Evolutionary conservation across 2,329 filamentous ascomycete species (phyloP), one percentile per base, ranked within the genome.

Genomic region (Periglandula ipomoeae): DNA sequence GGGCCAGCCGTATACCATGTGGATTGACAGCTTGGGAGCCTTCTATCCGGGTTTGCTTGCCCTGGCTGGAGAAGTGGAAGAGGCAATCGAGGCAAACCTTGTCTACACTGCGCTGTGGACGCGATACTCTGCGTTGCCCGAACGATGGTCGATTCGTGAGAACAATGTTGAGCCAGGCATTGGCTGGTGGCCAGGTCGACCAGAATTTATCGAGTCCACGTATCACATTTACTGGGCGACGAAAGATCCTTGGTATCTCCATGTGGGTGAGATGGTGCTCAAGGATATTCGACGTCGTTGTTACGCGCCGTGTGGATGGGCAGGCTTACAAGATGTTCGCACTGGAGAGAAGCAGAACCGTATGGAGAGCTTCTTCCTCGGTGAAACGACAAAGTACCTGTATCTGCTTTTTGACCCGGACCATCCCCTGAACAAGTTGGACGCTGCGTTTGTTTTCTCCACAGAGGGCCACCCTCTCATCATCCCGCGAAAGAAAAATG

Each of bases 301-400:
- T 67, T 89, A 88, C 81, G 89, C 89, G 1, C 78, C 80, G 53
- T 98, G 93, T 59, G 93, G 93, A 37, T 97, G 91, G 89, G 87
- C 91, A 13, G 91, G 91, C 1, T 74, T 97, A 32, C 84, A 89
- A 59, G 84, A 90, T 63, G 87, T 91, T 8, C 73, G 84, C 30
- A 87, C 79, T 5, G 91, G 91, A 3, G 88, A 96, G 67, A 81
- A 89, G 66, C 87, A 81, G 57, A 90, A 98, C 63, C 85, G 93
- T 30, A 97, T 97, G 93, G 93, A 98, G 67, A 97, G 91, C 63
- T 98, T 97, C 74, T 97, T 97, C 61, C 75, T 98, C 1, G 91
- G 93, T 13, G 93, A 98, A 67, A 98, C 93, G 1, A 84, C 89
- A 40, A 96, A 97, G 66, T 98, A 98, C 65, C 73, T 98, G 53